Evolutionary conservation across 208 protist genomes (phyloP).

Genomic region (Novymonas esmeraldas): DNA sequence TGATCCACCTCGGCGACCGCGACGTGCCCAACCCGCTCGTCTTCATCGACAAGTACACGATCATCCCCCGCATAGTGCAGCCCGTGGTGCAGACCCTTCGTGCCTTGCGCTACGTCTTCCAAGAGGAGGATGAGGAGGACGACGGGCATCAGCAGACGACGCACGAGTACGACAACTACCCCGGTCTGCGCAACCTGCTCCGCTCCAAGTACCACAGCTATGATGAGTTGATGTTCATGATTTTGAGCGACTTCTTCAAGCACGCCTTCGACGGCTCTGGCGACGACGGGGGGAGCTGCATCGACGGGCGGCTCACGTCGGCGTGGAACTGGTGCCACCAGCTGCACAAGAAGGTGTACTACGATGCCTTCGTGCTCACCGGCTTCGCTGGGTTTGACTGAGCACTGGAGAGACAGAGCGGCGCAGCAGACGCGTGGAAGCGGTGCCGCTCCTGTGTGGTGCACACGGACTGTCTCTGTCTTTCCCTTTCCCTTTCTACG

Average conservation of each 20-base stretch:
- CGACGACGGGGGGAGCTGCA: constrained; percentile 95
- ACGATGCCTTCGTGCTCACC: constrained; percentile 94
- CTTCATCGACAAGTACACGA: constrained; percentile 99
- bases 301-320: constrained; percentile 97
- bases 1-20: constrained; percentile 97
- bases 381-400: constrained; percentile 97
- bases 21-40: constrained; percentile 98
- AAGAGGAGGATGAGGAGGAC: constrained; percentile 35
- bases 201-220: constrained; percentile 78
- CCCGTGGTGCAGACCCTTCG: constrained; percentile 91
- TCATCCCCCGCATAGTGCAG: constrained; percentile 93
- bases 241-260: constrained; percentile 96
- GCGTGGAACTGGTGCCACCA: constrained; percentile 98
- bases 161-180: constrained; percentile 54
- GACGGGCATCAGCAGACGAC: constrained; percentile 13
- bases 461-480: too few species aligned
- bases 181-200: constrained; percentile 76
- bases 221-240: constrained; percentile 66
- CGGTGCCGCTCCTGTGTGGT: too few species aligned
- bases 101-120: constrained; percentile 68
- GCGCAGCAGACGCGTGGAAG: too few species aligned
- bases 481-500: too few species aligned
- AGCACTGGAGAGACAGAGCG: too few species aligned
- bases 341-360: constrained; percentile 97
- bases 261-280: constrained; percentile 95